Evolutionary conservation across 176 grass and related monocot genomes (phyloP), one percentile per base, ranked within the genome.

Genomic region (Dactylis glomerata): DNA sequence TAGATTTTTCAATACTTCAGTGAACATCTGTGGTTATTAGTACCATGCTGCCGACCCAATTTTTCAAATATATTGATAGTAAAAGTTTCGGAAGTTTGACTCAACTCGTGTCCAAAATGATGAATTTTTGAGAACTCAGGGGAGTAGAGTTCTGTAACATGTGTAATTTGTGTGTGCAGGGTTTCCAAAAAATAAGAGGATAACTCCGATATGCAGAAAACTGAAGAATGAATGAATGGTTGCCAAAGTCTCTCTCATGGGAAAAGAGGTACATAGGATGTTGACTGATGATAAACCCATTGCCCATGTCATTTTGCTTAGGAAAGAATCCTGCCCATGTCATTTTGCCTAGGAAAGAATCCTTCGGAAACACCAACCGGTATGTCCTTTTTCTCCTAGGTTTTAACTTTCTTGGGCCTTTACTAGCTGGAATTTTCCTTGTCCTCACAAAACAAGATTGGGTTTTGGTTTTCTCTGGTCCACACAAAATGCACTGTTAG

Each of bases 381-480:
- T 69, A 11, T 45, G 62, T 1, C 10, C 17, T 75, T 79, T 79
- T 71, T 8, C 2, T 65, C 2, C 46, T 80, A 23, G 41, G 9
- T 34, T 75, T 81, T 76, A 70, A 47, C 69, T 71, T 77, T 82
- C 3, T 57, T 81, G 51, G 72, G 24, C 10, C 20, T 68, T 68
- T 66, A 20, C 26, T 74, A 56, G 24, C 13, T 73, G 54, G 81
- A 73, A 19, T 55, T 64, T 38, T 36, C 5, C 71, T 36, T 63
- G 50, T 41, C 78, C 78, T 71, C n/a, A 78, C 55, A 86, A 71
- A 49, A 86, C 42, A 78, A 55, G 73, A 78, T 86, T 52, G 64
- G 73, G 73, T 82, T 33, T 42, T 14, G 16, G 4, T 37, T 80
- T 75, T 81, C 68, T 44, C 36, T 86, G 83, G 73, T 47, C 72